Evolutionary conservation across 352 stramenopile genomes (phyloP).

Genomic region (Pseudoperonospora humuli): DNA sequence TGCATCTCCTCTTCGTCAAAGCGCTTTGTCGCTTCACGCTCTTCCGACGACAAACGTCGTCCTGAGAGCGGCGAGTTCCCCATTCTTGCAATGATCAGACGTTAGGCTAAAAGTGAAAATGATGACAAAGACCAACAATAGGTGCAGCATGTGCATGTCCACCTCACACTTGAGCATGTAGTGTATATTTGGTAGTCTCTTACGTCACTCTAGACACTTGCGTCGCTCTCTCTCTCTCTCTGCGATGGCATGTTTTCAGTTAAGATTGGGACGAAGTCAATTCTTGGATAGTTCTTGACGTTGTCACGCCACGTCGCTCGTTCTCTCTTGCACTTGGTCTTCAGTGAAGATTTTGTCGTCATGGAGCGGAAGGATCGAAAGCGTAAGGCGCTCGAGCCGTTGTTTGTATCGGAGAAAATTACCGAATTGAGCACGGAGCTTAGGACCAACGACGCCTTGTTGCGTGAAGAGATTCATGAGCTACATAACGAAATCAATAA

Average conservation of each 20-base stretch:
- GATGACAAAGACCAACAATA: conserved; percentile 16
- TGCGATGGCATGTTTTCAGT: too few relatives aligned
- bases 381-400: conserved; percentile 14
- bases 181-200: too few relatives aligned
- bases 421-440: conserved; percentile 9
- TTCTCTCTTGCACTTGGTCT: neutral
- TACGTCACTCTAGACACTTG: too few relatives aligned
- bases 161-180: neutral
- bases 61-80: conserved; percentile 51
- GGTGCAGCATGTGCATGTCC: conserved; percentile 16
- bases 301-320: conserved; percentile 5
- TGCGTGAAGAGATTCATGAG: conserved; percentile 9
- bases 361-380: conserved; percentile 24
- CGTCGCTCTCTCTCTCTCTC: too few relatives aligned
- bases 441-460: conserved; percentile 3
- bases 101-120: conserved; percentile 11
- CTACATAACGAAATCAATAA: conserved; percentile 8
- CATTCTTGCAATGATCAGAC: conserved; percentile 24
- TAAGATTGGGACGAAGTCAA: conserved; percentile 2
- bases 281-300: conserved; percentile 1
- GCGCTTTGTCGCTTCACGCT: conserved; percentile 65
- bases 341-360: neutral
- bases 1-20: conserved; percentile 76
- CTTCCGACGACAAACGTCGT: conserved; percentile 37
- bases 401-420: conserved; percentile 13